Base-by-base conservation (phyloP, 352 stramenopile species). In the Globisporangium echinulatum region DNA sequence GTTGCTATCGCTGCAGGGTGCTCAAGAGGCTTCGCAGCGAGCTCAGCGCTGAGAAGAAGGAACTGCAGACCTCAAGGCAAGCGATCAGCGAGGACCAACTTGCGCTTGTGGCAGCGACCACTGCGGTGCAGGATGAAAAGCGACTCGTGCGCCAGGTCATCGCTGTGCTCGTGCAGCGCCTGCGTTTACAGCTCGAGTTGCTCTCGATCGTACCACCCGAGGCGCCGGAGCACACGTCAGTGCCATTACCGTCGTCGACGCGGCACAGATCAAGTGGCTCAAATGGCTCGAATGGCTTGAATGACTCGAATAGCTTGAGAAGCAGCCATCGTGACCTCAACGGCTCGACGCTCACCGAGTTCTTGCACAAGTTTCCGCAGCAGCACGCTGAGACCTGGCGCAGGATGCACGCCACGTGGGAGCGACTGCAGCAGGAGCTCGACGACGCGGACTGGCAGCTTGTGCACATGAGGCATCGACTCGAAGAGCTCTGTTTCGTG, bases 371-470 rank as follows among this genome's bases (percentile, higher is more conserved):
- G 4, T 79, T 75, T 43, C 52, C 71, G 17, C 49, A 48, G 5
- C 62, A 80, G 8, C 54, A 85, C 7, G 54, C 55, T 1, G 74
- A 82, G 5, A 61, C 61, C 42, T 88, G 79, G 72, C 66, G 67
- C 1, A 51, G 56, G 8, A 63, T 85, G 65, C 67, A 82, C 50
- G 42, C 64, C 19, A 62, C 75, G 14, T 92, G 82, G 82, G 63
- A 74, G 58, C 33, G 44, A 4, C 55, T 90, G 13, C 71, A 71
- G 39, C 61, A 77, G 38, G 61, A 77, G 37, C 52, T 86, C n/a
- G 72, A 83, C 42, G 62, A 78, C 47, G 63, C 62, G 33, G 79
- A 92, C 68, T 92, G 82, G 82, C 74, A 87, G 59, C 62, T 92
- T 2, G 49, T 71, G 14, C 71, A 85, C 52, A 85, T 90, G 74